Percentiles rank a stretch among this genome's conserved stretches.
Conservation (phyloP, 441 rosid genomes). For the Erysimum pusillum region DNA sequence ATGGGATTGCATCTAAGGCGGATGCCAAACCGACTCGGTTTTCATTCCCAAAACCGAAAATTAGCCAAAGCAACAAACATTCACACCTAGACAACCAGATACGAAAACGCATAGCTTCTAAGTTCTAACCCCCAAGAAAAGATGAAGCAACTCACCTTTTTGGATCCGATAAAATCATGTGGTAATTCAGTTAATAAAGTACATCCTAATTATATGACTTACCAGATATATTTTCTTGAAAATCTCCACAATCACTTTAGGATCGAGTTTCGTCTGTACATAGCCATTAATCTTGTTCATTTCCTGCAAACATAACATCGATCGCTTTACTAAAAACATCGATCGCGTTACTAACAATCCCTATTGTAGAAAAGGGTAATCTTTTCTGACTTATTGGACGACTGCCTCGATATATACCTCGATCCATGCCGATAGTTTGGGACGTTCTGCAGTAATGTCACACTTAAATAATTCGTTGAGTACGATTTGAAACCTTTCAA, state of each 20-base stretch:
- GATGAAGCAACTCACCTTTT: neutral
- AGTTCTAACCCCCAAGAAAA: neutral
- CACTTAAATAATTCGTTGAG: slow-evolving; percentile 58
- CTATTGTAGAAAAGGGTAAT: neutral
- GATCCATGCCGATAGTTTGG: slow-evolving; percentile 79
- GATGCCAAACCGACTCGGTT: neutral
- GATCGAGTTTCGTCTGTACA: slow-evolving; percentile 68
- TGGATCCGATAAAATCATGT: neutral
- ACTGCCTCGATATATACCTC: slow-evolving; percentile 54
- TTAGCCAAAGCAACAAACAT: neutral
- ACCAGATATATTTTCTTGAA: slow-evolving; percentile 65
- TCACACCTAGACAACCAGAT: neutral
- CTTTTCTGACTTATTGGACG: neutral
- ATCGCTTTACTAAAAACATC: neutral
- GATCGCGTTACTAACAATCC: neutral
- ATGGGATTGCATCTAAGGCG: neutral
- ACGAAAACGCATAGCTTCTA: slow-evolving; percentile 1
- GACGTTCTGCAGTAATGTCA: slow-evolving; percentile 77
- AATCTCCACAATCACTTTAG: slow-evolving; percentile 51
- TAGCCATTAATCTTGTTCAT: slow-evolving; percentile 79
- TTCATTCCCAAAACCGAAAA: neutral
- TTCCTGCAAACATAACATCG: slow-evolving; percentile 57
- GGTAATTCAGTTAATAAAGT: neutral
- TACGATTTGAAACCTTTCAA: slow-evolving; percentile 69
- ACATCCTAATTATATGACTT: slow-evolving; percentile 15